Evolutionary conservation across 1,284 basidiomycete species (phyloP), one percentile per base, ranked within the genome.

Genomic region (Tranzscheliella williamsii): DNA sequence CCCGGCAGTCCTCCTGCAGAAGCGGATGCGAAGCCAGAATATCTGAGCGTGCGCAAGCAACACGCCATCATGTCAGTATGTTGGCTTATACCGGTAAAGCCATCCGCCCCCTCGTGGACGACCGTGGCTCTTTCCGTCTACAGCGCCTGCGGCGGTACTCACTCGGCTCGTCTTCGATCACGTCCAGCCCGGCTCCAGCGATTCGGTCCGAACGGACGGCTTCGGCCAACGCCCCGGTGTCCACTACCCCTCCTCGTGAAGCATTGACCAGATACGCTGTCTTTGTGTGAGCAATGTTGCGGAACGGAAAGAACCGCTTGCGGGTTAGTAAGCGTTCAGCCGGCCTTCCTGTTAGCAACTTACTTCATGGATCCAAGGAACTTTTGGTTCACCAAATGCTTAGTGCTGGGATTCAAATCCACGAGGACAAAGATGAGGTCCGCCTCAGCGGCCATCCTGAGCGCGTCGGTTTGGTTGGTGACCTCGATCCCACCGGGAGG

Each of bases 181-280:
- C 94, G 77, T 98, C 94, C 5, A 98, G 72, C 0, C 90, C 94
- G 0, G 94, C 94, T 18, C 87, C 92, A 82, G 88, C 94, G 32
- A 97, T 88, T 83, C 86, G 85, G 2, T 84, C 84, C 55, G 86
- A 84, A 37, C 81, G 80, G 35, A 97, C 79, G 0, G 92, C 93
- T 51, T 83, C 84, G 1, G 87, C 87, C 8, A 98, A 83, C 8
- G 93, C 93, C 31, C 88, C 85, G 1, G 70, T 75, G 76, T 97
- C 91, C 11, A 98, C 88, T 5, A 96, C 80, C 0, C 89, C 80
- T 1, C 82, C 82, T 52, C 81, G 66, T 1, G 65, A 54, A 4
- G 70, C 60, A 30, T 75, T 76, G 52, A 75, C 47, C 15, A 72
- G 41, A 33, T 56, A 64, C 4, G 72, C 66, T 15, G 57, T 38